Conservation (phyloP, 2,329 filamentous ascomycete genomes). For the Microcyclospora tardicrescens region DNA sequence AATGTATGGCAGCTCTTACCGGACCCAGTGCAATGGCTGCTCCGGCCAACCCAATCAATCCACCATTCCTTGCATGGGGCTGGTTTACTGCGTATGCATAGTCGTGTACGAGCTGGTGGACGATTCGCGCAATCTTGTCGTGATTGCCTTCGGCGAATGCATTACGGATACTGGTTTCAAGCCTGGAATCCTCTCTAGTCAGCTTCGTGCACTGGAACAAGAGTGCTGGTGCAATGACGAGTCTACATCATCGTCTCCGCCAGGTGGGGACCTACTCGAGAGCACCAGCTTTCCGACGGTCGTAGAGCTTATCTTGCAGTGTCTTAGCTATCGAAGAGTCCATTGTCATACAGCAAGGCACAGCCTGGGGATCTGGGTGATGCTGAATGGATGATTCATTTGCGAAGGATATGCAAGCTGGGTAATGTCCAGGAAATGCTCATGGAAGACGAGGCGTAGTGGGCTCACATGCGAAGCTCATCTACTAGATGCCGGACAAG, state of each 20-base stretch:
- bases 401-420: too few relatives aligned
- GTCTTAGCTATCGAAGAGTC: conserved; percentile 5
- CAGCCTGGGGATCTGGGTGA: neutral
- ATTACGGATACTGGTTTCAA: conserved; percentile 83
- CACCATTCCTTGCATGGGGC: conserved; percentile 90
- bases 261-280: conserved; percentile 58
- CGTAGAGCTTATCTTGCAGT: conserved; percentile 94
- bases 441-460: too few relatives aligned
- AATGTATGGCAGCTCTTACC: conserved; percentile 42
- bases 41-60: conserved; percentile 86
- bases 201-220: conserved; percentile 4
- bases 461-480: too few relatives aligned
- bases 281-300: conserved; percentile 91
- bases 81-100: conserved; percentile 97
- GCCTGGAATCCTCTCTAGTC: conserved; percentile 37
- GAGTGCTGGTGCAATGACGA: neutral
- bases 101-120: conserved; percentile 93
- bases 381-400: too few relatives aligned
- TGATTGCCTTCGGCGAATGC: conserved; percentile 65
- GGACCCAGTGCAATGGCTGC: conserved; percentile 89
- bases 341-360: conserved; percentile 5
- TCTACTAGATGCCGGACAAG: too few relatives aligned
- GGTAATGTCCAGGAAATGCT: too few relatives aligned
- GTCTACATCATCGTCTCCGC: neutral
- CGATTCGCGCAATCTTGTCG: conserved; percentile 68